phyloP scores from a whole-genome alignment of 129 eudicot genomes.

The Sambucus nigra region DNA sequence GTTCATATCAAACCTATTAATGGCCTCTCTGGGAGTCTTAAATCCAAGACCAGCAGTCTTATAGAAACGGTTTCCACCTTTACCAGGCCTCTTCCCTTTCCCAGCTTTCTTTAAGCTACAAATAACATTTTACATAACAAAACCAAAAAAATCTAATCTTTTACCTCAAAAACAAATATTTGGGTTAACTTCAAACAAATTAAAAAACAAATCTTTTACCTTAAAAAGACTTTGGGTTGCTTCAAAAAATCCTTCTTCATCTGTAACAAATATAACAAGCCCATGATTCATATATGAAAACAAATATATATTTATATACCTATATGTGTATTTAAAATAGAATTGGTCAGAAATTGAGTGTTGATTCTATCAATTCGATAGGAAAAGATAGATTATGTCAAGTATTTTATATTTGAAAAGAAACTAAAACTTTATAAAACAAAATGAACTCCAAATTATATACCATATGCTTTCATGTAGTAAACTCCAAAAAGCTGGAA shows the following conservation, averaged over 20 bases:
- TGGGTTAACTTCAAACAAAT: background rate
- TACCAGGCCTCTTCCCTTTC: conserved; percentile 31
- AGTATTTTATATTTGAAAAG: no score
- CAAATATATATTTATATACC: background rate
- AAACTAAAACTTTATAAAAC: no score
- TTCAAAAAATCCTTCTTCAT: conserved; percentile 33
- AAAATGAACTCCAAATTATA: no score
- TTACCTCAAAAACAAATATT: background rate
- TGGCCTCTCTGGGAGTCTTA: conserved; percentile 33
- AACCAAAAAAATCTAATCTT: background rate
- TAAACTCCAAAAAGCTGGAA: no score
- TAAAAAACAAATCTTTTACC: conserved; percentile 12
- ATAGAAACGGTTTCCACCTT: conserved; percentile 30
- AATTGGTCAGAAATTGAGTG: background rate
- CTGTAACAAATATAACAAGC: conserved; percentile 6
- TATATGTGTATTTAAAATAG: background rate
- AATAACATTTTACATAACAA: background rate
- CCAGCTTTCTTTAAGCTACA: conserved; percentile 12
- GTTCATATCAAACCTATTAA: conserved; percentile 11
- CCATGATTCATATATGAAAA: background rate
- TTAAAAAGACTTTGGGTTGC: conserved; percentile 37
- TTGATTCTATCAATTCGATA: no score
- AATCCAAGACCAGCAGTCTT: conserved; percentile 25
- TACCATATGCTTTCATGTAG: no score
- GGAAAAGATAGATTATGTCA: no score